Evolutionary conservation across 805 yeast genomes (phyloP).

Genomic region (Metschnikowia hibisci): DNA sequence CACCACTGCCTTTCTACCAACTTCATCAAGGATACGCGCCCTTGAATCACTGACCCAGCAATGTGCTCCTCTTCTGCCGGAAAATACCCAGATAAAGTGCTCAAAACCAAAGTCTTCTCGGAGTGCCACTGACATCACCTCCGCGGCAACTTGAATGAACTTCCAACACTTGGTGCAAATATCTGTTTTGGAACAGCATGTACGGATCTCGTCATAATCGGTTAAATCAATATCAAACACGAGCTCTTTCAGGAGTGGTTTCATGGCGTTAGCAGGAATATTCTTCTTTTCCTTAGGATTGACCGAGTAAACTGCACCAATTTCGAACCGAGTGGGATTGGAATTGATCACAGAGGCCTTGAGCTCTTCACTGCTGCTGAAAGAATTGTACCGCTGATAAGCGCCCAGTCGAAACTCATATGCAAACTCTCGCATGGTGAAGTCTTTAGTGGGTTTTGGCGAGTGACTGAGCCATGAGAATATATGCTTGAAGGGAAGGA

Average conservation of each 20-base stretch:
- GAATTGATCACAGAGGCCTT: constrained; percentile 68
- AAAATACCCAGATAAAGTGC: constrained; percentile 88
- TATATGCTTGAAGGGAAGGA: constrained; percentile 74
- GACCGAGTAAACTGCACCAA: constrained; percentile 86
- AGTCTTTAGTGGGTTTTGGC: constrained; percentile 67
- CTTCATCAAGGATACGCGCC: constrained; percentile 72
- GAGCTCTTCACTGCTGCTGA: constrained; percentile 61
- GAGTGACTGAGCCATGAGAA: constrained; percentile 90
- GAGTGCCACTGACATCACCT: constrained; percentile 66
- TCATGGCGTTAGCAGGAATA: constrained; percentile 70
- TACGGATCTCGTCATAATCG: constrained; percentile 89
- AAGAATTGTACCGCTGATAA: constrained; percentile 86
- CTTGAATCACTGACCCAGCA: constrained; percentile 93
- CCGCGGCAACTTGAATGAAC: constrained; percentile 80
- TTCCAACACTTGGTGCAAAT: constrained; percentile 93
- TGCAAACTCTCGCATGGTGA: constrained; percentile 89
- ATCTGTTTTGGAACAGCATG: constrained; percentile 83
- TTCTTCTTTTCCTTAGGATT: constrained; percentile 85
- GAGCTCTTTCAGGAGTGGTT: constrained; percentile 79
- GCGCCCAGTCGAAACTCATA: constrained; percentile 85
- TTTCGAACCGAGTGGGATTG: constrained; percentile 87
- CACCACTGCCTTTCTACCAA: constrained; percentile 70
- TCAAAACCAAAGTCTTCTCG: constrained; percentile 86
- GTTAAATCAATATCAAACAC: constrained; percentile 97
- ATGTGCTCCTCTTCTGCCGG: constrained; percentile 98